phyloP scores from a whole-genome alignment of 441 rosid genomes.

The Hypseocharis bilobata region DNA sequence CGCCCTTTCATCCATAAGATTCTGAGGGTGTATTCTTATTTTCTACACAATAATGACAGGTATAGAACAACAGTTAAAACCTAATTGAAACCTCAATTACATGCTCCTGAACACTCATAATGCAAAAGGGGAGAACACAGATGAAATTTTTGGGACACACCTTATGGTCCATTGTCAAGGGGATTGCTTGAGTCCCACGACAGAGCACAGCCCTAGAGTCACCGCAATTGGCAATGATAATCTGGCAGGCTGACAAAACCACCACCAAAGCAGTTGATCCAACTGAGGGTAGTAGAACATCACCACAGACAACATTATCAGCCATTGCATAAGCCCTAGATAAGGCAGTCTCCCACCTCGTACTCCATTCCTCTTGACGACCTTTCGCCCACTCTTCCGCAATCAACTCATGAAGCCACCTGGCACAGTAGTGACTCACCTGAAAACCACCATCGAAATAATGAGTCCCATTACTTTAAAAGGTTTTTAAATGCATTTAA shows the following conservation, averaged over 20 bases:
- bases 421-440: constrained; percentile 8
- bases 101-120: background rate
- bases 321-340: constrained; percentile 2
- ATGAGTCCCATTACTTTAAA: background rate
- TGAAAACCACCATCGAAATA: background rate
- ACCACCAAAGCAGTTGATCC: constrained; percentile 26
- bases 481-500: background rate
- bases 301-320: background rate
- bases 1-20: background rate
- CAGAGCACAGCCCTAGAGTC: constrained; percentile 26
- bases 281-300: constrained; percentile 13
- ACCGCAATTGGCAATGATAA: constrained; percentile 25
- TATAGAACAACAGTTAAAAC: background rate
- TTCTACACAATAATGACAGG: background rate
- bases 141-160: constrained; percentile 8
- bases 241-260: constrained; percentile 21
- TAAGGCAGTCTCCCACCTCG: constrained; percentile 4
- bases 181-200: constrained; percentile 23
- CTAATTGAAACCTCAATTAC: background rate
- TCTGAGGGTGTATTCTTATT: background rate
- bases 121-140: background rate
- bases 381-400: constrained; percentile 7
- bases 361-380: background rate
- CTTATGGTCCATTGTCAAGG: constrained; percentile 24
- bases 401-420: constrained; percentile 2